Conservation (phyloP, 139 green algal genomes). For the Ettlia oleoabundans region DNA sequence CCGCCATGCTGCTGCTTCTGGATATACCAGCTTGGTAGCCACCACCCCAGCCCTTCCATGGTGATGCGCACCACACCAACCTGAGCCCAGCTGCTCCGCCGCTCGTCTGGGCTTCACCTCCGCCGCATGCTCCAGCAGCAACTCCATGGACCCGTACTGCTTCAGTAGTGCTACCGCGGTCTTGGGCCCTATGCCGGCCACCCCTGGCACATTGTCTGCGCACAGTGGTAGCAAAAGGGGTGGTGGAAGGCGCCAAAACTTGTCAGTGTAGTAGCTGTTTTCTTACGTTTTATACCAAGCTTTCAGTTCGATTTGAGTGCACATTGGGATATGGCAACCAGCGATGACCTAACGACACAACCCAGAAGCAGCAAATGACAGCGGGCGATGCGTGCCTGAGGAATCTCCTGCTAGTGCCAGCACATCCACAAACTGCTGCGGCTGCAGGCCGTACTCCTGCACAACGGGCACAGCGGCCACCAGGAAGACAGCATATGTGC, state of each 20-base stretch:
- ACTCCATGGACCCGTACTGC: constrained; percentile 46
- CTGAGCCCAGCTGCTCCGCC: neutral
- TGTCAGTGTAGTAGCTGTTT: too few species aligned
- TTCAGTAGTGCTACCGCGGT: constrained; percentile 51
- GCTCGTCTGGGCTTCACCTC: constrained; percentile 29
- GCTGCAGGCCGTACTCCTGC: constrained; percentile 47
- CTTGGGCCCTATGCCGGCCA: constrained; percentile 66
- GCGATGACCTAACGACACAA: neutral
- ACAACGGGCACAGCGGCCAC: too few species aligned
- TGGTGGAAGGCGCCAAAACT: neutral
- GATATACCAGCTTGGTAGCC: neutral
- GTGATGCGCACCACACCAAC: neutral
- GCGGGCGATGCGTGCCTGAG: neutral
- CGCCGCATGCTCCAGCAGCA: constrained; percentile 39
- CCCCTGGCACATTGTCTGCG: constrained; percentile 56
- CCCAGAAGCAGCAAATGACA: neutral
- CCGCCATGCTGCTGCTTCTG: neutral
- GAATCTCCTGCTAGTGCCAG: constrained; percentile 66
- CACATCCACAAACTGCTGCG: constrained; percentile 62
- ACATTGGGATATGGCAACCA: too few species aligned
- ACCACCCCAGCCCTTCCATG: too few species aligned
- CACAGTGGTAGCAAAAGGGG: neutral
- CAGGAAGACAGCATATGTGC: too few species aligned
- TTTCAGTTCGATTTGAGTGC: too few species aligned
- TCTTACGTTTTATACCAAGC: too few species aligned